A percentile compares a stretch with the other conserved stretches of the same genome.
These are phyloP conservation scores for Epichloe baconii DNA, from an alignment of 2,329 filamentous ascomycete species.

Conservation along the genomic window DNA sequence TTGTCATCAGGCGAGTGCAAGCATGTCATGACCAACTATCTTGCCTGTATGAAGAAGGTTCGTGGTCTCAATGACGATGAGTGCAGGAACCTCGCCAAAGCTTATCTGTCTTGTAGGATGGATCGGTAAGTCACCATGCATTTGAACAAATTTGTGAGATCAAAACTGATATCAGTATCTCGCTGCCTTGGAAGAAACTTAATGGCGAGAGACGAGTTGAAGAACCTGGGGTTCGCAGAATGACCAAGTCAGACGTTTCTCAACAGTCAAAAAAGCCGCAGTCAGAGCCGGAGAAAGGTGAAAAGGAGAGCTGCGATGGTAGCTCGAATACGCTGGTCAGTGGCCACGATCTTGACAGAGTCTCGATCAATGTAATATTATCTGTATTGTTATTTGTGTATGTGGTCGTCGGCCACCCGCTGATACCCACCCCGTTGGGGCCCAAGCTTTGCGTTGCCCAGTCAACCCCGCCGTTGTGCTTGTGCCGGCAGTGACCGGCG, in stretches of 20 bases:
- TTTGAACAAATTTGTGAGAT: background rate
- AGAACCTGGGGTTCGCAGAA: constrained; percentile 68
- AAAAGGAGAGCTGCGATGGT: constrained; percentile 26
- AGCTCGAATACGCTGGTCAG: background rate
- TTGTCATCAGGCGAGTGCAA: constrained; percentile 72
- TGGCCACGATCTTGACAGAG: background rate
- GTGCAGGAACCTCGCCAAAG: constrained; percentile 76
- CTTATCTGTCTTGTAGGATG: constrained; percentile 87
- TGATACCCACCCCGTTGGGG: too few species aligned
- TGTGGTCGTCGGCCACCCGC: background rate
- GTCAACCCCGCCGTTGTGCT: constrained; percentile 9
- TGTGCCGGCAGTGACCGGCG: constrained; percentile 3
- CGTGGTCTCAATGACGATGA: constrained; percentile 75
- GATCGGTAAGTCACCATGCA: constrained; percentile 53
- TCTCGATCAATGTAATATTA: background rate
- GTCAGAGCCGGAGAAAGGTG: constrained; percentile 18
- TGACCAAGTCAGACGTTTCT: constrained; percentile 9
- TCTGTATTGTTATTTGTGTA: background rate
- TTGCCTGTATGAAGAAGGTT: constrained; percentile 74
- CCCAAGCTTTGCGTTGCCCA: constrained; percentile 10
- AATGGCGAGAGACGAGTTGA: constrained; percentile 92
- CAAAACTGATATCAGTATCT: background rate
- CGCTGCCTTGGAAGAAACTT: constrained; percentile 50
- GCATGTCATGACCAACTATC: constrained; percentile 70
- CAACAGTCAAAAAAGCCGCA: constrained; percentile 8